Percentiles rank a stretch among this genome's conserved stretches.
Conservation (phyloP, 179 eudicot species). For the Heliamphora ciliata region DNA sequence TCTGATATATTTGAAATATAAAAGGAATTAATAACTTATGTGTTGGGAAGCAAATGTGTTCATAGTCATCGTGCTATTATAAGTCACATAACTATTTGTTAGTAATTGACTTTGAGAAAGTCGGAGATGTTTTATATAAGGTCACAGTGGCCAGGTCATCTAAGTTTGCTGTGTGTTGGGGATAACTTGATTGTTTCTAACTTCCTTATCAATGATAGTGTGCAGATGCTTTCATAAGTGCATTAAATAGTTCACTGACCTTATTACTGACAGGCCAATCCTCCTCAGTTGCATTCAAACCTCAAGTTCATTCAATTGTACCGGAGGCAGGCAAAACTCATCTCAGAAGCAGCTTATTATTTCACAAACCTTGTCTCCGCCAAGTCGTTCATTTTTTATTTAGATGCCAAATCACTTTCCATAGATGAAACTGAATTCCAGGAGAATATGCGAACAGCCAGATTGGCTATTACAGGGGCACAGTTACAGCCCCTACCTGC, state of each 20-base stretch:
- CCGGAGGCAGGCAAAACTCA: slow-evolving; percentile 23
- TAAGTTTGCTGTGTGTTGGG: slow-evolving; percentile 4
- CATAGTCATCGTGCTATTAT: too few relatives aligned
- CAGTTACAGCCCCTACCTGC: slow-evolving; percentile 2
- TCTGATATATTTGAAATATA: too few relatives aligned
- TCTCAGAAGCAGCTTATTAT: slow-evolving; percentile 29
- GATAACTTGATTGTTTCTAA: not conserved
- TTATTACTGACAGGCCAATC: slow-evolving; percentile 24
- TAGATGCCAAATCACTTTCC: slow-evolving; percentile 27
- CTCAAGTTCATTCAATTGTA: slow-evolving; percentile 27
- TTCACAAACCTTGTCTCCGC: slow-evolving; percentile 28
- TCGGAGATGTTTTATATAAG: not conserved
- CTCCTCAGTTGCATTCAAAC: slow-evolving; percentile 33
- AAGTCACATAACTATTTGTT: too few relatives aligned
- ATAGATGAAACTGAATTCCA: slow-evolving; percentile 26
- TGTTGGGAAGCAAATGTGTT: too few relatives aligned
- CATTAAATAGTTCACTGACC: not conserved
- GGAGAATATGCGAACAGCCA: slow-evolving; percentile 23
- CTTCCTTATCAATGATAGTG: slow-evolving; percentile 1
- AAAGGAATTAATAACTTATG: too few relatives aligned
- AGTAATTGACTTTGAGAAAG: not conserved
- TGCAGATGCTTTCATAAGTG: slow-evolving; percentile 7
- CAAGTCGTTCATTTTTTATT: slow-evolving; percentile 24
- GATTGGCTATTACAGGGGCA: slow-evolving; percentile 12
- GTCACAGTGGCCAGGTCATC: not conserved